Evolutionary conservation across 2,329 filamentous ascomycete species (phyloP).

Genomic region (Calonectria hongkongensis): DNA sequence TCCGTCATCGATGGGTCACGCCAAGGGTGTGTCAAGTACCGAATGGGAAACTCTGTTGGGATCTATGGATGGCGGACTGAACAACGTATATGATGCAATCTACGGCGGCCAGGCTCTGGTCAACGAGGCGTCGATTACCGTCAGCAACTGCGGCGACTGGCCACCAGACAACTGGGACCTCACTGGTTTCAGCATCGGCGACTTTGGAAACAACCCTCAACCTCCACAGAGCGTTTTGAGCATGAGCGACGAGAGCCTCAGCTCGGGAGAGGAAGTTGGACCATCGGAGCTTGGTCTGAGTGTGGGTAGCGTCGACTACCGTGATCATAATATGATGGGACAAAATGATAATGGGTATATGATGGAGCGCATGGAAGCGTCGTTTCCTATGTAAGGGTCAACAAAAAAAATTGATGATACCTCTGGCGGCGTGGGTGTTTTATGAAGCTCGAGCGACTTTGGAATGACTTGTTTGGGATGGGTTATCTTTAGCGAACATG

Average conservation of each 20-base stretch:
- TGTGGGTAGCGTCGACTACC: slow-evolving; percentile 61
- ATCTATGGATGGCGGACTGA: slow-evolving; percentile 85
- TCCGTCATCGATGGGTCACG: slow-evolving; percentile 43
- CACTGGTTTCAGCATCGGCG: slow-evolving; percentile 69
- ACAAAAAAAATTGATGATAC: slow-evolving; percentile 48
- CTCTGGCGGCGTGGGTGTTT: slow-evolving; percentile 40
- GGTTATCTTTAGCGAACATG: slow-evolving; percentile 27
- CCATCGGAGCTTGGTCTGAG: slow-evolving; percentile 68
- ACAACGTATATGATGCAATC: slow-evolving; percentile 90
- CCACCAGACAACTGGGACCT: slow-evolving; percentile 76
- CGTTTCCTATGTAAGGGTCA: slow-evolving; percentile 49
- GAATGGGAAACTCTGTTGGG: slow-evolving; percentile 91
- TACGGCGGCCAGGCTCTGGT: slow-evolving; percentile 79
- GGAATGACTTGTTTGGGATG: slow-evolving; percentile 40
- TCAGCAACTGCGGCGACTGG: slow-evolving; percentile 68
- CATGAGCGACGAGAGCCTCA: slow-evolving; percentile 75
- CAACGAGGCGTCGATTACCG: slow-evolving; percentile 66
- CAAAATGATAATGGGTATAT: slow-evolving; percentile 49
- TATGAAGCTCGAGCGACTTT: slow-evolving; percentile 36
- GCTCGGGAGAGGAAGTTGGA: slow-evolving; percentile 71
- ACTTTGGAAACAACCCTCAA: slow-evolving; percentile 65
- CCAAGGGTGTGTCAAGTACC: slow-evolving; percentile 73
- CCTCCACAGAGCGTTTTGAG: slow-evolving; percentile 73
- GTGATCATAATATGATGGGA: slow-evolving; percentile 55
- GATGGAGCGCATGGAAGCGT: slow-evolving; percentile 52